phyloP scores from a whole-genome alignment of 176 grass and related monocot species.

The Puya raimondii region DNA sequence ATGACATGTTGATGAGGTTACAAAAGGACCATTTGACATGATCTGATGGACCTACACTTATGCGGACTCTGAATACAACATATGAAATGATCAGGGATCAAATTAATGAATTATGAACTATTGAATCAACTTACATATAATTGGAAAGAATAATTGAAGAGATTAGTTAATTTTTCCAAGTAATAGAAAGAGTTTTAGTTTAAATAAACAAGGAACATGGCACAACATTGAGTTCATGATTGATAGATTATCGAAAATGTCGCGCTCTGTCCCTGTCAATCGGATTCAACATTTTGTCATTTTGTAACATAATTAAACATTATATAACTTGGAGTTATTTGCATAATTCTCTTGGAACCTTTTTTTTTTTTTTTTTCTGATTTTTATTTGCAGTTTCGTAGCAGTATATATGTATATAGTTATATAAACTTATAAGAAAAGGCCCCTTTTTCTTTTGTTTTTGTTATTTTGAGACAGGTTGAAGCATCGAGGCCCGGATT shows the following conservation, averaged over 20 bases:
- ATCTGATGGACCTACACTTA: no score
- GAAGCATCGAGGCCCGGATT: conserved; percentile 85
- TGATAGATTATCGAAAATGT: background rate
- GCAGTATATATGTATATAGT: background rate
- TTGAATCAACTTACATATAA: no score
- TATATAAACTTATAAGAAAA: background rate
- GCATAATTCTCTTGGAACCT: background rate
- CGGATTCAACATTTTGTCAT: background rate
- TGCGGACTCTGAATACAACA: no score
- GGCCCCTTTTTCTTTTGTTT: no score
- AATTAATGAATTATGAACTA: no score
- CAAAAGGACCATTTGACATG: no score
- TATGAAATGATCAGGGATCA: no score
- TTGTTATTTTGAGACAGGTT: conserved; percentile 35
- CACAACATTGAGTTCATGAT: background rate
- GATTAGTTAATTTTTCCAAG: background rate
- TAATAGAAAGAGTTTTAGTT: background rate
- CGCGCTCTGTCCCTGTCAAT: background rate
- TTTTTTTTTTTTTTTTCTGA: background rate
- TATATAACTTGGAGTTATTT: background rate
- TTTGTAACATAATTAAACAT: background rate
- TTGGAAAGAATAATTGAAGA: background rate
- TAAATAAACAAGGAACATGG: background rate
- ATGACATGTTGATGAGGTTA: no score
- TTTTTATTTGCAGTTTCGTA: background rate